These are phyloP conservation scores for Puccinellia tenuiflora DNA, from an alignment of 176 grass and related monocot genomes.

Conservation along the genomic window DNA sequence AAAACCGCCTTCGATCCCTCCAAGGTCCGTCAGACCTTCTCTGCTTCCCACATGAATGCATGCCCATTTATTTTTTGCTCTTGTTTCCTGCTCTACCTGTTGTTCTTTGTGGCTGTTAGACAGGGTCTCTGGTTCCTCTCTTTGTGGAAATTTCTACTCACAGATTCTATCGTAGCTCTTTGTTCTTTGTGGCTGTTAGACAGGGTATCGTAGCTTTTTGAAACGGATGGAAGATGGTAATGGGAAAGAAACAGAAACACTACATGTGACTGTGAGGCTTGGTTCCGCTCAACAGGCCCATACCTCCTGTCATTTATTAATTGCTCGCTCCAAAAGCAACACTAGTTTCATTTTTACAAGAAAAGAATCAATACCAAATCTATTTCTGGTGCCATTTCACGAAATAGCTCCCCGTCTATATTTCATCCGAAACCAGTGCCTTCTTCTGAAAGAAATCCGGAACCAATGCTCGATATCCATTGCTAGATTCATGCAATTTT, in stretches of 20 bases:
- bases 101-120: background rate
- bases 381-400: background rate
- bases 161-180: background rate
- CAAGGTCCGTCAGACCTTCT: slow-evolving; percentile 34
- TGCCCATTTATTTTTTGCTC: background rate
- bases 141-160: background rate
- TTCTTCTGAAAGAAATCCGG: background rate
- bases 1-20: slow-evolving; percentile 41
- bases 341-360: no score
- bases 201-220: background rate
- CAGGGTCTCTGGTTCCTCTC: background rate
- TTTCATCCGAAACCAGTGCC: background rate
- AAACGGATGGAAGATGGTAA: background rate
- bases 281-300: background rate
- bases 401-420: background rate
- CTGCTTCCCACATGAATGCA: background rate
- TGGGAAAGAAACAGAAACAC: background rate
- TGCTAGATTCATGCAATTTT: background rate
- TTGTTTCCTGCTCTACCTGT: background rate
- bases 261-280: background rate
- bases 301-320: background rate
- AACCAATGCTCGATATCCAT: background rate
- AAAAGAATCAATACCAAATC: background rate
- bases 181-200: no score
- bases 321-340: background rate